Evolutionary conservation across 352 stramenopile species (phyloP).

Genomic region (Phytophthora brassicae): DNA sequence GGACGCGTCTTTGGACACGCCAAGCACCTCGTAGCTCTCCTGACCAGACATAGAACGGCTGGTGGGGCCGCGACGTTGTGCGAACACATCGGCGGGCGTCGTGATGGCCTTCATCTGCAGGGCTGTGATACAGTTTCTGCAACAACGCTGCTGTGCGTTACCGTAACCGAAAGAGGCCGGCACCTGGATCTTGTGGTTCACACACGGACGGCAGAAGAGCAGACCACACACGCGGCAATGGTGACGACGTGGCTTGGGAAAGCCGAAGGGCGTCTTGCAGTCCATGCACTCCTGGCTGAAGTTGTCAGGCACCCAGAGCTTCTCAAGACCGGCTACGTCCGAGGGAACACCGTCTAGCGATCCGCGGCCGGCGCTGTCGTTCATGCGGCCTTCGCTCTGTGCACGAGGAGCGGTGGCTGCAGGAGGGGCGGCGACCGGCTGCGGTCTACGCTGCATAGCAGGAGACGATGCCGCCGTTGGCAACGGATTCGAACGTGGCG

Average conservation of each 20-base stretch:
- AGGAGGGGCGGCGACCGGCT: not conserved
- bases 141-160: conserved; percentile 73
- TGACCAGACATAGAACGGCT: conserved; percentile 45
- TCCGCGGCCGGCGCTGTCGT: conserved; percentile 34
- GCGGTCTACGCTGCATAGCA: conserved; percentile 24
- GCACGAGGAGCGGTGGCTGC: conserved; percentile 19
- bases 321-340: conserved; percentile 73
- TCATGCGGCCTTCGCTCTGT: conserved; percentile 35
- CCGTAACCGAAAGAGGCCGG: conserved; percentile 82
- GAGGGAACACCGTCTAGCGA: conserved; percentile 56
- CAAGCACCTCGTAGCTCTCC: conserved; percentile 68
- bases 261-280: conserved; percentile 81
- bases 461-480: conserved; percentile 27
- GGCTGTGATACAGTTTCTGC: conserved; percentile 78
- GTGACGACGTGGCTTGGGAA: conserved; percentile 79
- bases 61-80: conserved; percentile 64
- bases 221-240: conserved; percentile 86
- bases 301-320: conserved; percentile 88
- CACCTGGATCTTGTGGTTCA: conserved; percentile 85
- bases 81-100: conserved; percentile 84
- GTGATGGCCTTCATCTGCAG: conserved; percentile 88
- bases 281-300: conserved; percentile 89
- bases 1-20: conserved; percentile 63
- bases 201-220: conserved; percentile 79
- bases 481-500: conserved; percentile 20